Evolutionary conservation across 169 alveolate species (phyloP), one percentile per base, ranked within the genome.

Genomic region (Eimeria sp.): DNA sequence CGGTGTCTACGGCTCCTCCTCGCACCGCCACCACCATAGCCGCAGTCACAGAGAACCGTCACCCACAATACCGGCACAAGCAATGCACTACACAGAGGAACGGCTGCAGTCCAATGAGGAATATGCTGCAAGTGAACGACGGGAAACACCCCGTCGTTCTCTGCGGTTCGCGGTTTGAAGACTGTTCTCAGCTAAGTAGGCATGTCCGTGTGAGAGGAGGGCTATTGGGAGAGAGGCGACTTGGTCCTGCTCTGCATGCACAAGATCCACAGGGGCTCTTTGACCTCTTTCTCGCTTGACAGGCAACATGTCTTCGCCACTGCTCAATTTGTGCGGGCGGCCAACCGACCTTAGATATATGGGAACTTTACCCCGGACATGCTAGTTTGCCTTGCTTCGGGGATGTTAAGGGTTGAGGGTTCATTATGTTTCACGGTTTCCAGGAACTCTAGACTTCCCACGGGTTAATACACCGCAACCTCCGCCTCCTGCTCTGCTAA

Each of bases 1-100:
- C 73, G 90, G 90, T 1, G 90, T 82, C n/a, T 82, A 82, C 47
- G 90, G 90, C 90, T 11, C 49, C 49, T 49, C 90, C 49, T 82
- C 90, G 13, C 30, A 40, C 51, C 45, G 51, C 10, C 54, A 49
- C 40, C 30, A 78, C 54, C 30, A n/a, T 63, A 34, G 72, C 73
- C 87, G 57, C 51, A 47, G 51, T 3, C 82, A 20, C 82, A 72
- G 49, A 49, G 51, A 72, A 27, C 82, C 11, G 6, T 72, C 82
- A 30, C 82, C 20, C 70, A 18, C 70, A 40, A 72, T 49, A 72
- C 10, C 82, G 1, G 82, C 49, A 27, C 43, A 72, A 1, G 49
- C 82, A 43, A 34, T 27, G 18, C 90, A 34, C 57, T 14, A 10
- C 90, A 16, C 40, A 16, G 20, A 40, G 30, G 86, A 22, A 75